These are phyloP conservation scores for Dissophora globulifera DNA, from an alignment of 192 early-diverging fungal genomes.

Conservation along the genomic window DNA sequence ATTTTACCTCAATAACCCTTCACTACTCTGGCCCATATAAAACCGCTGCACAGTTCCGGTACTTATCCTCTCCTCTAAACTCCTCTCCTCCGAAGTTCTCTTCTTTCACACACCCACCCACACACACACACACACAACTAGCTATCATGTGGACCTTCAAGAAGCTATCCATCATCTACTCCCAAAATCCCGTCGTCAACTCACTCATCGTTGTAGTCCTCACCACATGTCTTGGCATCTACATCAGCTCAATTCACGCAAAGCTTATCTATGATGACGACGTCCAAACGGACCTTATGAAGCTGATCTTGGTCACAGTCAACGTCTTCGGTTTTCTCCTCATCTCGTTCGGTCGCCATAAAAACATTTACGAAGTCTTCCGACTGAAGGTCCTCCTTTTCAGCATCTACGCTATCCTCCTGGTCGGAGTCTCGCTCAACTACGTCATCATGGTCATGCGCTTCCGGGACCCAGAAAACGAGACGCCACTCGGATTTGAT, in stretches of 20 bases:
- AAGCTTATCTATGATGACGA: not conserved
- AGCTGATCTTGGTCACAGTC: not conserved
- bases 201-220: not conserved
- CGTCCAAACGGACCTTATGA: not conserved
- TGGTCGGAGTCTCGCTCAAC: not conserved
- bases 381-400: not conserved
- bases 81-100: too few species aligned
- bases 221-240: not conserved
- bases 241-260: not conserved
- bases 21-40: too few species aligned
- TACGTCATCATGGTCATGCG: conserved; percentile 4
- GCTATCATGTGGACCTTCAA: too few species aligned
- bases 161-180: not conserved
- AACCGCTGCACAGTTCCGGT: too few species aligned
- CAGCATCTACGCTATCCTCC: not conserved
- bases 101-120: too few species aligned
- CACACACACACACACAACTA: too few species aligned
- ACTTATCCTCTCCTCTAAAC: too few species aligned
- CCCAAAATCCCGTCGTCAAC: not conserved
- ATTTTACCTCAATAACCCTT: too few species aligned
- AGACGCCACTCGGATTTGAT: not conserved
- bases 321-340: not conserved
- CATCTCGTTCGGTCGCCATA: not conserved
- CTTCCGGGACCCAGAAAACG: not conserved
- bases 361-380: conserved; percentile 1